A percentile compares a stretch with the other conserved stretches of the same genome.
phyloP scores from a whole-genome alignment of 2,329 filamentous ascomycete genomes.

The Arthrobotrys sinensis region DNA sequence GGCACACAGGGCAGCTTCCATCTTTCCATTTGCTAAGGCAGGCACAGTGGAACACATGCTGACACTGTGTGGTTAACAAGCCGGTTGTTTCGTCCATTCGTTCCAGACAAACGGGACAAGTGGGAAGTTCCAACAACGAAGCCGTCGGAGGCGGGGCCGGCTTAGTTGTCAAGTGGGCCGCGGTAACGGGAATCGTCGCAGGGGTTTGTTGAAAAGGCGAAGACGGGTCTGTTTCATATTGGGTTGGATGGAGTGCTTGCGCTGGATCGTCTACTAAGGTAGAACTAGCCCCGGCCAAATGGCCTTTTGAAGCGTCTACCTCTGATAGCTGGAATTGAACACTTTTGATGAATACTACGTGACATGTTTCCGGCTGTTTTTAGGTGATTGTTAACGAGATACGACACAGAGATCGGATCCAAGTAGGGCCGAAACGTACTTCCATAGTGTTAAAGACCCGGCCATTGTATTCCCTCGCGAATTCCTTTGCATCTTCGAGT shows the following conservation, averaged over 20 bases:
- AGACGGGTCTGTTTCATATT: constrained; percentile 65
- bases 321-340: constrained; percentile 47
- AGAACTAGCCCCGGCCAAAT: constrained; percentile 62
- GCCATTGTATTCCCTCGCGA: constrained; percentile 90
- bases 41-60: constrained; percentile 97
- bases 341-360: constrained; percentile 88
- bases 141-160: constrained; percentile 83
- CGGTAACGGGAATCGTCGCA: constrained; percentile 54
- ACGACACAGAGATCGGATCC: constrained; percentile 58
- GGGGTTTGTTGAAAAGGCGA: constrained; percentile 64
- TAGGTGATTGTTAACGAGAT: constrained; percentile 71
- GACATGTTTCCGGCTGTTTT: constrained; percentile 94
- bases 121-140: constrained; percentile 89
- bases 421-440: constrained; percentile 70
- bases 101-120: constrained; percentile 95
- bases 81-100: constrained; percentile 98
- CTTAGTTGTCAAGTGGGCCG: constrained; percentile 72
- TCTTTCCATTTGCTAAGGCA: constrained; percentile 98
- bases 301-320: constrained; percentile 78
- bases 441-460: constrained; percentile 93
- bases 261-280: constrained; percentile 9
- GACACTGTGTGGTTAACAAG: constrained; percentile 93
- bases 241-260: constrained; percentile 63
- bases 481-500: constrained; percentile 80
- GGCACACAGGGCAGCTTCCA: constrained; percentile 92